A percentile compares a stretch with the other conserved stretches of the same genome.
These are phyloP conservation scores for Penicillium longicatenatum DNA, from an alignment of 495 filamentous ascomycete genomes.

Conservation along the genomic window DNA sequence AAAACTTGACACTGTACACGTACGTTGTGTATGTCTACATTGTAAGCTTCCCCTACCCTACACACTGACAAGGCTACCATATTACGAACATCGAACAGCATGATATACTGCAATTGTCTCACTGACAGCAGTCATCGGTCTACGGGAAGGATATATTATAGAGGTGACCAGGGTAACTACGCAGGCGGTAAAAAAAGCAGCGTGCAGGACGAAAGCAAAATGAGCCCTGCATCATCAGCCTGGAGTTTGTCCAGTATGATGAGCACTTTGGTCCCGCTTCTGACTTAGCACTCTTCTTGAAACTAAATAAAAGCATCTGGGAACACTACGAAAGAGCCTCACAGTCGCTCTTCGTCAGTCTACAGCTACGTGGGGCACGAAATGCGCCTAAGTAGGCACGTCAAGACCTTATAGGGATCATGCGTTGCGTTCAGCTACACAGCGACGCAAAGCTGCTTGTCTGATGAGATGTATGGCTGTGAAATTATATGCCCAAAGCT, in stretches of 20 bases:
- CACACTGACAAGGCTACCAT: not conserved
- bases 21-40: not conserved
- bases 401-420: not conserved
- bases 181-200: not conserved
- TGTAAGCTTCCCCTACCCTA: conserved; percentile 1
- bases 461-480: no score
- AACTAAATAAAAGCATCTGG: not conserved
- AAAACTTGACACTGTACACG: conserved; percentile 3
- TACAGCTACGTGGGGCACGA: no score
- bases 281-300: no score
- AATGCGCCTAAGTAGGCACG: not conserved
- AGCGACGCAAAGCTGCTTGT: not conserved
- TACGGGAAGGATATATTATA: not conserved
- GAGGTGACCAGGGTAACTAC: not conserved
- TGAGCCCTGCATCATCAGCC: not conserved
- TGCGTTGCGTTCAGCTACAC: conserved; percentile 1
- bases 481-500: no score
- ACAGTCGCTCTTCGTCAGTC: no score
- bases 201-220: not conserved
- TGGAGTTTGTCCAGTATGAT: not conserved
- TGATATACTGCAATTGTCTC: not conserved
- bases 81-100: not conserved
- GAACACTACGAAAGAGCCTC: conserved; percentile 2
- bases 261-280: no score
- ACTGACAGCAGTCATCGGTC: not conserved